Conservation (phyloP, 2,329 filamentous ascomycete species). For the Aspergillus ibericus region DNA sequence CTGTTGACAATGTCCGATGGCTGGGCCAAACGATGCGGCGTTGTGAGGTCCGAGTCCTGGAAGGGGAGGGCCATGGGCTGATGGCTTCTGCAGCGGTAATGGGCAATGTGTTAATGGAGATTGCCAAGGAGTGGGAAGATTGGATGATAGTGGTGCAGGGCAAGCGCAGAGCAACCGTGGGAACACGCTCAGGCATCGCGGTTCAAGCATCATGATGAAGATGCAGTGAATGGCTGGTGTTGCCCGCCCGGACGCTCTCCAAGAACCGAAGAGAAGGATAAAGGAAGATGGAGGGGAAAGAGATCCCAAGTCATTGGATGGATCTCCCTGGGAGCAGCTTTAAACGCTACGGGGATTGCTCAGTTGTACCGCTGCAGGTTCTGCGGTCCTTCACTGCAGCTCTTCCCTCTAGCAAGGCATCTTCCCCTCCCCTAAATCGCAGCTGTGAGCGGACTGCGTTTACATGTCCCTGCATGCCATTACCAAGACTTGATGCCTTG, state of each 20-base stretch:
- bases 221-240: neutral
- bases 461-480: neutral
- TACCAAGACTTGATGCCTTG: conserved; percentile 9
- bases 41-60: conserved; percentile 86
- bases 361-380: conserved; percentile 19
- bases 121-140: conserved; percentile 90
- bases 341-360: neutral
- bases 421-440: neutral
- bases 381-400: conserved; percentile 18
- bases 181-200: conserved; percentile 23
- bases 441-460: conserved; percentile 1
- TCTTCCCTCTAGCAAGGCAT: neutral
- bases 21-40: conserved; percentile 89
- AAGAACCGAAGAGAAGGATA: too few relatives aligned
- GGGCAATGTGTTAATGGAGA: conserved; percentile 91
- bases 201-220: conserved; percentile 7
- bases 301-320: neutral
- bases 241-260: neutral
- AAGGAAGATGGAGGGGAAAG: neutral
- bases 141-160: conserved; percentile 65
- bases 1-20: conserved; percentile 94
- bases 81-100: conserved; percentile 95
- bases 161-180: conserved; percentile 36
- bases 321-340: neutral
- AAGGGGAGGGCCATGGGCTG: conserved; percentile 88